Evolutionary conservation across 495 filamentous ascomycete genomes (phyloP).

Genomic region (Terfezia boudieri): DNA sequence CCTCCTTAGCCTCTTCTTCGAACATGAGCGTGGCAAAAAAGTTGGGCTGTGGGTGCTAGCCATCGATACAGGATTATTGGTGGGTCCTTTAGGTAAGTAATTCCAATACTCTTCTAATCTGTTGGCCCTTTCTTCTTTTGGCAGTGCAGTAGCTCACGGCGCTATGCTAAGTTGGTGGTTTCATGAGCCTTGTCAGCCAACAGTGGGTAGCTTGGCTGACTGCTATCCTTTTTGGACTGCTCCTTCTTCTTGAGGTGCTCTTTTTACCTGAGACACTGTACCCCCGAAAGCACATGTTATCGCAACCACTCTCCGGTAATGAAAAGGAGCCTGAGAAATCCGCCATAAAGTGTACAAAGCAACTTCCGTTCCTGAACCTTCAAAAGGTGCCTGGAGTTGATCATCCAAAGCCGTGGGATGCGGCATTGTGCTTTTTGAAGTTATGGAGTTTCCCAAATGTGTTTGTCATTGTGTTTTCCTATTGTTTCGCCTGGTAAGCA

Average conservation of each 20-base stretch:
- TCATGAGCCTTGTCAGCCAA: slow-evolving; percentile 28
- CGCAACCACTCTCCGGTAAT: slow-evolving; percentile 15
- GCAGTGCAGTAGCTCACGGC: neutral
- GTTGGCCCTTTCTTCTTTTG: neutral
- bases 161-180: slow-evolving; percentile 29
- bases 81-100: slow-evolving; percentile 28
- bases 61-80: slow-evolving; percentile 31
- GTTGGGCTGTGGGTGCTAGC: slow-evolving; percentile 41
- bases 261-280: slow-evolving; percentile 41
- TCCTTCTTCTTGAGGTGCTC: slow-evolving; percentile 29
- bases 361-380: slow-evolving; percentile 29
- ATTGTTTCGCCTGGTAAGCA: slow-evolving; percentile 29
- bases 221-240: slow-evolving; percentile 31
- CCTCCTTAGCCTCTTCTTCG: slow-evolving; percentile 28
- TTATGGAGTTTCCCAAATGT: slow-evolving; percentile 29
- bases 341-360: slow-evolving; percentile 25
- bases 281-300: slow-evolving; percentile 31
- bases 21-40: slow-evolving; percentile 37
- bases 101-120: neutral
- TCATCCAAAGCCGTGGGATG: slow-evolving; percentile 32
- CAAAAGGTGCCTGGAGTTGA: slow-evolving; percentile 29
- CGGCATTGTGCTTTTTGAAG: slow-evolving; percentile 25
- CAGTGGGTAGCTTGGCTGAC: slow-evolving; percentile 38
- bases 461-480: slow-evolving; percentile 26
- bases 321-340: slow-evolving; percentile 3